These are phyloP conservation scores for Amoebophrya sp. DNA, from an alignment of 169 alveolate species.

Conservation along the genomic window DNA sequence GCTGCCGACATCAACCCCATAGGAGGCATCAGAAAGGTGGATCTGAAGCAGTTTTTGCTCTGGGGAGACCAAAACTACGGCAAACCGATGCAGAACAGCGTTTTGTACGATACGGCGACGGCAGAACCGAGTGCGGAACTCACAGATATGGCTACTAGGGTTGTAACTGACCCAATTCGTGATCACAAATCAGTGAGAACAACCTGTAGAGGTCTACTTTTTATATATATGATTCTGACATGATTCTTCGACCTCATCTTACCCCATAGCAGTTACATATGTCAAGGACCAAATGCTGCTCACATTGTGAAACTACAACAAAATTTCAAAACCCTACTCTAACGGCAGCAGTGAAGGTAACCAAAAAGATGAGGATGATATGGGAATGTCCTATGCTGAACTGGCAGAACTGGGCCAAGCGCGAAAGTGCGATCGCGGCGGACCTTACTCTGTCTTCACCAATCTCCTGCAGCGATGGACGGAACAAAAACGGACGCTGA, in stretches of 20 bases:
- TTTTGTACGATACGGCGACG: slow-evolving; percentile 39
- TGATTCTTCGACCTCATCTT: too few relatives aligned
- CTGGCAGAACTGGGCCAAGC: slow-evolving; percentile 42
- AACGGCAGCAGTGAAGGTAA: slow-evolving; percentile 41
- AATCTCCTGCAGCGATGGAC: slow-evolving; percentile 40
- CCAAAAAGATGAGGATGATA: slow-evolving; percentile 45
- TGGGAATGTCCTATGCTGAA: slow-evolving; percentile 47
- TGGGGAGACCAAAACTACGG: slow-evolving; percentile 37
- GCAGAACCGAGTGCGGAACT: neutral
- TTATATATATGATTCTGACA: too few relatives aligned
- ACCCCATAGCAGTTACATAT: too few relatives aligned
- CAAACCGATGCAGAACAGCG: slow-evolving; percentile 36
- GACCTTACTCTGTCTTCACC: slow-evolving; percentile 39
- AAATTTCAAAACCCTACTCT: too few relatives aligned
- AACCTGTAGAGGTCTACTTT: too few relatives aligned
- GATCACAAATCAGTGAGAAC: too few relatives aligned
- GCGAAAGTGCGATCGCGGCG: slow-evolving; percentile 38
- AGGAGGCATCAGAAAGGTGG: slow-evolving; percentile 69
- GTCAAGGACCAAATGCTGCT: too few relatives aligned
- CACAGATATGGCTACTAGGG: slow-evolving; percentile 56
- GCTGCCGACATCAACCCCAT: slow-evolving; percentile 81
- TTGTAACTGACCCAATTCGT: too few relatives aligned
- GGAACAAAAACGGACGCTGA: neutral
- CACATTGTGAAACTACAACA: too few relatives aligned
- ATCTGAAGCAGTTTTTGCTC: slow-evolving; percentile 37